Conservation (phyloP, 805 yeast species). For the Suhomyces sp. region DNA sequence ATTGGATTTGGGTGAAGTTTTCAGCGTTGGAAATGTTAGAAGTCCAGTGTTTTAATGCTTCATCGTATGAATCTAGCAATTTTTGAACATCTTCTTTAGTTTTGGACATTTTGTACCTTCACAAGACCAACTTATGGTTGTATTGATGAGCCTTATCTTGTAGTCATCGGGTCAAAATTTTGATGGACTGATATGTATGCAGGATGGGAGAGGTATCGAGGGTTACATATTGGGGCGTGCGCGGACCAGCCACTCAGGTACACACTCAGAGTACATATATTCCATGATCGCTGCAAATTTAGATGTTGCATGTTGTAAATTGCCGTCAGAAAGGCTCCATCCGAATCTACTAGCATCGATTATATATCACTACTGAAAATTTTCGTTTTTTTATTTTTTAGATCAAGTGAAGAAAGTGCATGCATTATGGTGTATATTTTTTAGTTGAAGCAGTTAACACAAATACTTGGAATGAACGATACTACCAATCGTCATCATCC, state of each 20-base stretch:
- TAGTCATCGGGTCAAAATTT: not conserved
- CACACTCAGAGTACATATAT: not conserved
- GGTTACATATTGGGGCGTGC: not conserved
- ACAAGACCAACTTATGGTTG: not conserved
- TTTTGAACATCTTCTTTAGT: conserved; percentile 19
- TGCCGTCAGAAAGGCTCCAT: too few species aligned
- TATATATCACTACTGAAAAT: too few species aligned
- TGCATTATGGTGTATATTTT: not conserved
- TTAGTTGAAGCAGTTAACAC: not conserved
- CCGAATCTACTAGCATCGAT: too few species aligned
- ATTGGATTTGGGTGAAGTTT: conserved; percentile 16
- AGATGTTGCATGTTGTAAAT: too few species aligned
- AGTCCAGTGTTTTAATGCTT: conserved; percentile 32
- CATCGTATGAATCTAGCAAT: conserved; percentile 27
- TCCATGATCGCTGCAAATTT: too few species aligned
- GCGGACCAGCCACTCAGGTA: not conserved
- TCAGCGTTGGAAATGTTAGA: conserved; percentile 3
- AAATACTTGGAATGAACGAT: not conserved
- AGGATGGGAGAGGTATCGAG: not conserved
- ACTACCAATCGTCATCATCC: conserved; percentile 62
- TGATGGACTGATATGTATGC: not conserved
- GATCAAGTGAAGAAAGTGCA: not conserved
- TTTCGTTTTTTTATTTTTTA: too few species aligned
- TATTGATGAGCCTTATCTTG: not conserved
- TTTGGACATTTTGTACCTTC: conserved; percentile 1